Conservation (phyloP, 768 basidiomycete genomes). For the Calocybe cyanea region DNA sequence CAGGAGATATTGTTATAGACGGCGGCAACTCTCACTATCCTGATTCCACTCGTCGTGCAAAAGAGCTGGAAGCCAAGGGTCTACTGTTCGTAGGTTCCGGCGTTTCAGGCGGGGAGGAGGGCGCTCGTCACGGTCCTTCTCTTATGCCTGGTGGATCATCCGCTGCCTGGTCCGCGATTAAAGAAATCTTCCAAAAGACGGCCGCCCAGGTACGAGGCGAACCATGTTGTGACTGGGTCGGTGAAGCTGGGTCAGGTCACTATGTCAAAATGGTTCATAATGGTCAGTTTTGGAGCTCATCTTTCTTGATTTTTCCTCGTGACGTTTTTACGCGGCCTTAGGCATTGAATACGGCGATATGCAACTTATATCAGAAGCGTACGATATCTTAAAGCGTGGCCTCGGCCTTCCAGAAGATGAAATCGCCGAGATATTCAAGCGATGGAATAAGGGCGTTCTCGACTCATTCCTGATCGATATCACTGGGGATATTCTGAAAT, state of each 20-base stretch:
- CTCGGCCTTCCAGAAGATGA: slow-evolving; percentile 83
- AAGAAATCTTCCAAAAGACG: slow-evolving; percentile 98
- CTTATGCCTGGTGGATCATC: slow-evolving; percentile 98
- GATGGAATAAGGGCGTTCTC: slow-evolving; percentile 98
- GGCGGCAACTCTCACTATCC: slow-evolving; percentile 99
- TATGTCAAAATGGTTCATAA: slow-evolving; percentile 99
- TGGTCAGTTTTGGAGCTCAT: slow-evolving; percentile 41
- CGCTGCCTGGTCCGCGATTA: slow-evolving; percentile 94
- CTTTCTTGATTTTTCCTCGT: slow-evolving; percentile 3
- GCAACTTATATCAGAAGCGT: slow-evolving; percentile 98
- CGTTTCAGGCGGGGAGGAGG: slow-evolving; percentile 99
- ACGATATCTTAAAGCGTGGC: slow-evolving; percentile 97
- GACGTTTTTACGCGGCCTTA: slow-evolving; percentile 26
- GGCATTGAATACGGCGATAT: slow-evolving; percentile 99
- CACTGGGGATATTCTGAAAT: slow-evolving; percentile 93
- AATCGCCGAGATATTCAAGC: slow-evolving; percentile 90
- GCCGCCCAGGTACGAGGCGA: slow-evolving; percentile 92
- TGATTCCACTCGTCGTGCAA: slow-evolving; percentile 91
- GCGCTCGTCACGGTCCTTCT: slow-evolving; percentile 94
- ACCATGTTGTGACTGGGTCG: slow-evolving; percentile 99
- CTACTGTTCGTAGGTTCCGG: slow-evolving; percentile 97
- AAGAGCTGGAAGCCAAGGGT: slow-evolving; percentile 93
- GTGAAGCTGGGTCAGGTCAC: slow-evolving; percentile 91
- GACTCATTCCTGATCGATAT: slow-evolving; percentile 99
- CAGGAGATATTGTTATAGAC: slow-evolving; percentile 98